A percentile compares a stretch with the other conserved stretches of the same genome.
Conservation (phyloP, 2,329 filamentous ascomycete species). For the Neofusicoccum kwambonambiense region DNA sequence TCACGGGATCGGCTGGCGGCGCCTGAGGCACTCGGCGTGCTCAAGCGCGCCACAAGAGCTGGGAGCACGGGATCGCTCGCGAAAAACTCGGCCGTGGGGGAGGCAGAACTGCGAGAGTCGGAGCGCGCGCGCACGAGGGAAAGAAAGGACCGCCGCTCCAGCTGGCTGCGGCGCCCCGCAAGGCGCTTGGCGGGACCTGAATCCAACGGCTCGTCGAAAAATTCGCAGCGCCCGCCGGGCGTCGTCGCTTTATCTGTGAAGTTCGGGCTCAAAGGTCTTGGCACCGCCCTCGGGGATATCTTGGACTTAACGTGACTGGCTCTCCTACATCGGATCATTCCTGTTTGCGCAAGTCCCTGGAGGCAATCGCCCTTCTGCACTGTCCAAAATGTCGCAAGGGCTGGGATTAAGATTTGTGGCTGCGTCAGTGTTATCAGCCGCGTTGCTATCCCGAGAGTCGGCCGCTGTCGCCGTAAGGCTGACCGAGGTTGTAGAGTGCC, state of each 20-base stretch:
- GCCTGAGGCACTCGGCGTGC: background rate
- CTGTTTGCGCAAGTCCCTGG: background rate
- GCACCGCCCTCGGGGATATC: slow-evolving; percentile 16
- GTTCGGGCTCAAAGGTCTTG: slow-evolving; percentile 2
- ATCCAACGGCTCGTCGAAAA: background rate
- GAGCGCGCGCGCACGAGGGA: background rate
- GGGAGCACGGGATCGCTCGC: background rate
- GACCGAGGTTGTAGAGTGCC: background rate
- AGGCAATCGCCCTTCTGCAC: background rate
- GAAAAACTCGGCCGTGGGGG: slow-evolving; percentile 14
- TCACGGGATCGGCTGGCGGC: background rate
- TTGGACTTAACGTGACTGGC: background rate
- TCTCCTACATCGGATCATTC: slow-evolving; percentile 3
- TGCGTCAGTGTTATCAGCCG: background rate
- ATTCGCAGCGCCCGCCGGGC: background rate
- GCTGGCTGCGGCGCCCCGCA: background rate
- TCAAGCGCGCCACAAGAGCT: background rate
- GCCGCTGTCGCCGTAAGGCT: background rate
- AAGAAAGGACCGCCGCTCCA: background rate
- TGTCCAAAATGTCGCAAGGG: background rate
- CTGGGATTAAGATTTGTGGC: background rate
- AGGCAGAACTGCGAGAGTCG: slow-evolving; percentile 5
- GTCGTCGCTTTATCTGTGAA: slow-evolving; percentile 1
- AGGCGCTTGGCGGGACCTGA: background rate
- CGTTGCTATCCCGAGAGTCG: slow-evolving; percentile 9